Evolutionary conservation across 2,329 filamentous ascomycete genomes (phyloP).

Genomic region (Tolypocladium paradoxum): DNA sequence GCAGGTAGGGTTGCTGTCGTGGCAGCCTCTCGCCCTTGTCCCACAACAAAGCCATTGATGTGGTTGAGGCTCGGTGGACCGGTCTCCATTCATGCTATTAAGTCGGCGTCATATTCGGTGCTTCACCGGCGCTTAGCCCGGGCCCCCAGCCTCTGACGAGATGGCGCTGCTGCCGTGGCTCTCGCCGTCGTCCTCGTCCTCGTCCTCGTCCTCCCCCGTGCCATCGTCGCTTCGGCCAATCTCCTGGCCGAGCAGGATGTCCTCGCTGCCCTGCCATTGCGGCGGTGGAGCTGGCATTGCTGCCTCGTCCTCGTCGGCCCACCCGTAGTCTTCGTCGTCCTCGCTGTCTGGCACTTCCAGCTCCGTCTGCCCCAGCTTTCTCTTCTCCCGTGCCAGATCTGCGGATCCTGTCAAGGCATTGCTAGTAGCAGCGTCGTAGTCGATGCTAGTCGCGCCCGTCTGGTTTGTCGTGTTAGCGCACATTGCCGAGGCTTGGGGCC

Average conservation of each 20-base stretch:
- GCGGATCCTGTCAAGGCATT: slow-evolving; percentile 23
- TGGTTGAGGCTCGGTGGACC: slow-evolving; percentile 2
- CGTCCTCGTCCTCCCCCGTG: slow-evolving; percentile 13
- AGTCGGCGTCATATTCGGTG: slow-evolving; percentile 13
- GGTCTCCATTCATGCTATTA: slow-evolving; percentile 3
- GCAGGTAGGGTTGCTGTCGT: not conserved
- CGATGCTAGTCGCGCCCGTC: slow-evolving; percentile 31
- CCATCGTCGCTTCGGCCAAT: slow-evolving; percentile 29
- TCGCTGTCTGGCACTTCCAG: slow-evolving; percentile 52
- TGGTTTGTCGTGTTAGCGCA: slow-evolving; percentile 18
- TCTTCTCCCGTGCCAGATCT: slow-evolving; percentile 39
- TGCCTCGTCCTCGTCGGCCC: slow-evolving; percentile 56
- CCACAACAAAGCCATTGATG: not conserved
- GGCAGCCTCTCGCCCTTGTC: not conserved
- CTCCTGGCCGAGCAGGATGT: slow-evolving; percentile 42
- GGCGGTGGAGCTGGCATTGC: slow-evolving; percentile 49
- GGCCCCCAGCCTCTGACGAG: slow-evolving; percentile 7
- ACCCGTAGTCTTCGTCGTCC: slow-evolving; percentile 61
- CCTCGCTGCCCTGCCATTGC: slow-evolving; percentile 58
- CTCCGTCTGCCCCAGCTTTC: slow-evolving; percentile 50
- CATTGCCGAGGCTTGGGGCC: slow-evolving; percentile 5
- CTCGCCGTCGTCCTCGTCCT: slow-evolving; percentile 8
- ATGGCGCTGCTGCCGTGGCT: not conserved
- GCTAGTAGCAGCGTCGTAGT: slow-evolving; percentile 24
- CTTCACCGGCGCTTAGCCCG: slow-evolving; percentile 18